Evolutionary conservation across 2,329 filamentous ascomycete genomes (phyloP).

Genomic region (Xylaria sp.): DNA sequence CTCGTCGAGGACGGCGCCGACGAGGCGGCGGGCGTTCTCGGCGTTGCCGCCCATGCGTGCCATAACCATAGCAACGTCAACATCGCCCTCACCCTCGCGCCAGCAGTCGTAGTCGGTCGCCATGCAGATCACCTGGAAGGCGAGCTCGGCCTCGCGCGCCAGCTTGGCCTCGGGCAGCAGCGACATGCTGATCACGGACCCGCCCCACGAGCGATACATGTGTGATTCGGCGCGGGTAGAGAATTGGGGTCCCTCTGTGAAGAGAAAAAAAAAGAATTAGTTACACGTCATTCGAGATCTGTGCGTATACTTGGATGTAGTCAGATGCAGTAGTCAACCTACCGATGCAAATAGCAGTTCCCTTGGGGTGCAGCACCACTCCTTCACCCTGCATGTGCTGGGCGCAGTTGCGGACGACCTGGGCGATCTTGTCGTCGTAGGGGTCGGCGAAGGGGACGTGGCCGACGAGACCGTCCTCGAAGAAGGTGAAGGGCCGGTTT

Average conservation of each 20-base stretch:
- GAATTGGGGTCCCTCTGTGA: slow-evolving; percentile 93
- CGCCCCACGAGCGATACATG: slow-evolving; percentile 94
- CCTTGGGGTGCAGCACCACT: slow-evolving; percentile 83
- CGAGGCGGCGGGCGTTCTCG: slow-evolving; percentile 84
- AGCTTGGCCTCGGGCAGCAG: slow-evolving; percentile 95
- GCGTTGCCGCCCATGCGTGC: slow-evolving; percentile 94
- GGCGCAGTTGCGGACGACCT: slow-evolving; percentile 82
- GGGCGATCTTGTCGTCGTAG: slow-evolving; percentile 82
- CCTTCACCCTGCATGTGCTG: slow-evolving; percentile 81
- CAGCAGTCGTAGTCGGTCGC: slow-evolving; percentile 99
- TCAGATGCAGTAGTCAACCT: no score
- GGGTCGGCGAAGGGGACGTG: slow-evolving; percentile 97
- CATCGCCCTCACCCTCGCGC: slow-evolving; percentile 73
- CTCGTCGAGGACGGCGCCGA: slow-evolving; percentile 88
- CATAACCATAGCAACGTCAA: slow-evolving; percentile 97
- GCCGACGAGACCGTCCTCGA: slow-evolving; percentile 88
- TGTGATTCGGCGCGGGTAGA: slow-evolving; percentile 94
- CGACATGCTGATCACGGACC: slow-evolving; percentile 98
- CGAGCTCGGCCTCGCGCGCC: slow-evolving; percentile 93
- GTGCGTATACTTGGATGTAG: no score
- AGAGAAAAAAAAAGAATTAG: slow-evolving; percentile 2
- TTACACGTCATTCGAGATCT: neutral
- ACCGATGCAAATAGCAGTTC: slow-evolving; percentile 93
- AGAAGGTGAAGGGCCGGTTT: slow-evolving; percentile 93
- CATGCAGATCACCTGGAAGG: slow-evolving; percentile 99